These are phyloP conservation scores for Calonectria henricotiae DNA, from an alignment of 2,329 filamentous ascomycete species.

Conservation along the genomic window DNA sequence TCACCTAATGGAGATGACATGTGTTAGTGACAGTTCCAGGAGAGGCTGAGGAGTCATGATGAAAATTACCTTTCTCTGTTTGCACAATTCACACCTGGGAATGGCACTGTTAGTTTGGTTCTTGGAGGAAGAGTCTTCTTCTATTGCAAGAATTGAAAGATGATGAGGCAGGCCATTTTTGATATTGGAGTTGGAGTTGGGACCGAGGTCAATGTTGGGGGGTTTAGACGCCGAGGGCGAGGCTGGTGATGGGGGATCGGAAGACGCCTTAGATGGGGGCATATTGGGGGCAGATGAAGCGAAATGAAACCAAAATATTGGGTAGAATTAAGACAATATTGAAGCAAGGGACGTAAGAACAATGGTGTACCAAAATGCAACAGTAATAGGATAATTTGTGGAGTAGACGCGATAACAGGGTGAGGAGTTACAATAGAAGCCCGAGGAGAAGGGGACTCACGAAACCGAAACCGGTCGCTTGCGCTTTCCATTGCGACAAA, in stretches of 20 bases:
- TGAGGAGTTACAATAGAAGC: conserved; percentile 33
- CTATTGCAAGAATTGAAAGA: conserved; percentile 39
- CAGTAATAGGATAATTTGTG: conserved; percentile 14
- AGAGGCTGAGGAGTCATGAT: neutral
- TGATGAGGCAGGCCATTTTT: conserved; percentile 38
- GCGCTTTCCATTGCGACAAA: conserved; percentile 65
- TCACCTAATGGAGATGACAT: conserved; percentile 67
- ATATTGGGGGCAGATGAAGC: conserved; percentile 36
- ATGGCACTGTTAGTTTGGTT: conserved; percentile 58
- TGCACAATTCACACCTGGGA: conserved; percentile 82
- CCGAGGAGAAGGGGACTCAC: conserved; percentile 58
- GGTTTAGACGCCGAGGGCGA: conserved; percentile 35
- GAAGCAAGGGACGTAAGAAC: neutral
- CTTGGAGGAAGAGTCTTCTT: conserved; percentile 38
- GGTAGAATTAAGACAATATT: conserved; percentile 12
- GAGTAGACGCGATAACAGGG: conserved; percentile 15
- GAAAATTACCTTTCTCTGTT: conserved; percentile 80
- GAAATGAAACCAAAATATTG: neutral
- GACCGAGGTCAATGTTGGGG: conserved; percentile 30
- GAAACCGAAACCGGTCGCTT: conserved; percentile 76
- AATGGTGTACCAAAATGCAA: conserved; percentile 29
- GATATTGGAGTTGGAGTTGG: conserved; percentile 37
- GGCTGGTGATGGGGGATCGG: conserved; percentile 40
- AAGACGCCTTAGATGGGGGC: conserved; percentile 42
- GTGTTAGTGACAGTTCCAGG: conserved; percentile 34